Evolutionary conservation across 1,139 yeast genomes (phyloP).

Genomic region (Candida tropicalis): DNA sequence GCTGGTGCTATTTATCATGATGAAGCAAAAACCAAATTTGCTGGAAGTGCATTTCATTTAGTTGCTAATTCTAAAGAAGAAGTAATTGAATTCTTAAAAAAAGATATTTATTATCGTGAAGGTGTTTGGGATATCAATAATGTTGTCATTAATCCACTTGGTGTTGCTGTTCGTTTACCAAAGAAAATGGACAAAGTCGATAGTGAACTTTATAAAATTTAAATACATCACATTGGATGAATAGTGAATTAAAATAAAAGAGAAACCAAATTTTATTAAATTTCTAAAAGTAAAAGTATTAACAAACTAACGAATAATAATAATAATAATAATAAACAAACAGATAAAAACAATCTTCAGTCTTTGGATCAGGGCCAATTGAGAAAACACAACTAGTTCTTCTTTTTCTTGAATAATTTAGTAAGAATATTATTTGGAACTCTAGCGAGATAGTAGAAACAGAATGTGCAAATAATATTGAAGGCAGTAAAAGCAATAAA

Average conservation of each 20-base stretch:
- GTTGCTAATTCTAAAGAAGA: constrained; percentile 66
- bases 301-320: not conserved
- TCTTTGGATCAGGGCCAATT: too few relatives aligned
- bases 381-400: too few relatives aligned
- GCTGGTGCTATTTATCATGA: constrained; percentile 68
- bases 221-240: not conserved
- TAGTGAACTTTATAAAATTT: constrained; percentile 23
- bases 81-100: constrained; percentile 60
- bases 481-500: constrained; percentile 48
- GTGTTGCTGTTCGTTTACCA: constrained; percentile 39
- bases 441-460: constrained; percentile 72
- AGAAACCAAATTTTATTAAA: not conserved
- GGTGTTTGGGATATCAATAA: constrained; percentile 80
- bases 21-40: constrained; percentile 55
- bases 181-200: constrained; percentile 29
- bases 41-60: constrained; percentile 69
- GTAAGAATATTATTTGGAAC: constrained; percentile 51
- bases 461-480: constrained; percentile 52
- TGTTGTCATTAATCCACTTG: constrained; percentile 59
- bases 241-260: not conserved
- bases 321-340: too few relatives aligned
- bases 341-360: too few relatives aligned
- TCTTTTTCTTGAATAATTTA: not conserved
- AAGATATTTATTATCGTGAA: constrained; percentile 61
- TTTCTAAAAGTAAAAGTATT: not conserved